phyloP scores from a whole-genome alignment of 2,329 filamentous ascomycete genomes.

The Sphaerulina vaccinii region DNA sequence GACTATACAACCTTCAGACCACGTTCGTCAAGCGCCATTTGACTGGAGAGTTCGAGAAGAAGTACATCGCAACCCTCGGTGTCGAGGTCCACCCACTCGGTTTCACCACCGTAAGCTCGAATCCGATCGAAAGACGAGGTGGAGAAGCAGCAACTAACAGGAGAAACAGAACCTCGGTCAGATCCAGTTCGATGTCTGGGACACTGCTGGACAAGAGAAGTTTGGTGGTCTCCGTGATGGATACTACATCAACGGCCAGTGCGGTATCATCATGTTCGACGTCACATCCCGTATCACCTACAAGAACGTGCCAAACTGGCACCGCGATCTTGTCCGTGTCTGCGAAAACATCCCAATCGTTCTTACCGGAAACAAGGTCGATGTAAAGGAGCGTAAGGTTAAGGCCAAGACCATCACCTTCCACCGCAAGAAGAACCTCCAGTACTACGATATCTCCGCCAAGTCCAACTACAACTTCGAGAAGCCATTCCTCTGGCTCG shows the following conservation, averaged over 20 bases:
- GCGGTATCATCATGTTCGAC: constrained; percentile 99
- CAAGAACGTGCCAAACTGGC: constrained; percentile 99
- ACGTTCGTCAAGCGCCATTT: constrained; percentile 99
- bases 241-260: constrained; percentile 99
- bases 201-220: constrained; percentile 98
- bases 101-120: constrained; percentile 83
- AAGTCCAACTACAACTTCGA: constrained; percentile 99
- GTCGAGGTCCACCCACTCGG: constrained; percentile 98
- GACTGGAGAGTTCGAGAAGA: constrained; percentile 99
- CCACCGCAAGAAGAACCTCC: constrained; percentile 99
- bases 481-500: constrained; percentile 99
- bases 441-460: constrained; percentile 99
- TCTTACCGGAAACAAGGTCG: constrained; percentile 98
- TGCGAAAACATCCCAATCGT: constrained; percentile 99
- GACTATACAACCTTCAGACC: constrained; percentile 60
- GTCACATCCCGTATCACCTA: constrained; percentile 99
- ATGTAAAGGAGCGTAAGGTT: constrained; percentile 99
- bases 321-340: constrained; percentile 97
- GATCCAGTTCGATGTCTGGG: constrained; percentile 99
- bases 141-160: constrained; percentile 3
- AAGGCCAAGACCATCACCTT: constrained; percentile 99
- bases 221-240: constrained; percentile 98
- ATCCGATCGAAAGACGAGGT: constrained; percentile 22
- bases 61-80: constrained; percentile 99
- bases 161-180: constrained; percentile 75